A percentile compares a stretch with the other conserved stretches of the same genome.
These are phyloP conservation scores for Artemisia tridentata DNA, from an alignment of 129 eudicot species.

Conservation along the genomic window DNA sequence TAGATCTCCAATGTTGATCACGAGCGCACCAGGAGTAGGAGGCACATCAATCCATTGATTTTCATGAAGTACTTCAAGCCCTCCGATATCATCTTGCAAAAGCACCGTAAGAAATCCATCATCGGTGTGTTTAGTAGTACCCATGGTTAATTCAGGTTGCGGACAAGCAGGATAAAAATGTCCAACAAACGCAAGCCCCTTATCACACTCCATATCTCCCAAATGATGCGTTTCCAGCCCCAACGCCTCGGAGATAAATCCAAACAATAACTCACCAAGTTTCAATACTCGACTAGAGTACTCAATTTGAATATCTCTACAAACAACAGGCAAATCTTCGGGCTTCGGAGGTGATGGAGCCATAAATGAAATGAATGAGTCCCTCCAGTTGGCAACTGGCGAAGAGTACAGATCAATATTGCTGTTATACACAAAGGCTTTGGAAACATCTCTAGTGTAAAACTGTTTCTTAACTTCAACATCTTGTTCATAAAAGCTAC, in stretches of 20 bases:
- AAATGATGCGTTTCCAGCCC: slow-evolving; percentile 42
- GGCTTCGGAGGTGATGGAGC: slow-evolving; percentile 24
- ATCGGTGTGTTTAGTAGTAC: slow-evolving; percentile 42
- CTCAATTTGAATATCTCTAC: slow-evolving; percentile 46
- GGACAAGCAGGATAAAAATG: slow-evolving; percentile 62
- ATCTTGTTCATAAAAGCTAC: slow-evolving; percentile 33
- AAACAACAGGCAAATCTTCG: slow-evolving; percentile 31
- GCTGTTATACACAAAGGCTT: slow-evolving; percentile 36
- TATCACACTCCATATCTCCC: slow-evolving; percentile 27
- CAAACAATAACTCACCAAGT: slow-evolving; percentile 32
- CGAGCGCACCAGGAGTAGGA: slow-evolving; percentile 37
- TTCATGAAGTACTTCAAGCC: no score
- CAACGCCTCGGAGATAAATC: slow-evolving; percentile 51
- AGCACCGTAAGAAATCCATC: slow-evolving; percentile 39
- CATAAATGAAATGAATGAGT: no score
- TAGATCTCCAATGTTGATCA: slow-evolving; percentile 43
- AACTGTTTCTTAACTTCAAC: slow-evolving; percentile 21
- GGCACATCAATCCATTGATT: slow-evolving; percentile 53
- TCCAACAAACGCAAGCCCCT: slow-evolving; percentile 21
- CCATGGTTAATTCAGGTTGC: slow-evolving; percentile 46
- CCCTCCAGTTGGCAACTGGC: slow-evolving; percentile 25
- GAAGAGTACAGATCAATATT: slow-evolving; percentile 36
- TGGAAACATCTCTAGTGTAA: slow-evolving; percentile 37
- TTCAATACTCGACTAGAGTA: slow-evolving; percentile 35
- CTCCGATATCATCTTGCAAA: slow-evolving; percentile 46